These are phyloP conservation scores for Lentinus brumalis DNA, from an alignment of 768 basidiomycete genomes.

Conservation along the genomic window DNA sequence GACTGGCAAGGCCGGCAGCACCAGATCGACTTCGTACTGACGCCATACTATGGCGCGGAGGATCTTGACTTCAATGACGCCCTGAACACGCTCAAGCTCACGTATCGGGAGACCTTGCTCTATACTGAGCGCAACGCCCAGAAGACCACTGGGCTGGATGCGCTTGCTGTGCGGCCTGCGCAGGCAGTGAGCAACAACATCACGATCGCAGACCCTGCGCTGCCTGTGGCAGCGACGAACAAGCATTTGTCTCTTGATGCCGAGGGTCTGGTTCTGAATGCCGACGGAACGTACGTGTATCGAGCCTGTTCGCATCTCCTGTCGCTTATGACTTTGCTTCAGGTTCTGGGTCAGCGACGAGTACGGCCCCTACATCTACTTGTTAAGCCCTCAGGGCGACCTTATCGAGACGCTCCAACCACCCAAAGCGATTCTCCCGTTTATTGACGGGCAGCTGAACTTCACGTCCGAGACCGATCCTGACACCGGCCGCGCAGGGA, in stretches of 20 bases:
- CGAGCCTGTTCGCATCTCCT: too few relatives aligned
- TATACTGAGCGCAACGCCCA: conserved; percentile 48
- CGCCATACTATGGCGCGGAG: conserved; percentile 51
- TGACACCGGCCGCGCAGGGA: conserved; percentile 52
- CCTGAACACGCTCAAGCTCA: conserved; percentile 51
- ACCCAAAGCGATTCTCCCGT: conserved; percentile 56
- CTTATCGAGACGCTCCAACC: conserved; percentile 61
- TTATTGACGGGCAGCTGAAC: conserved; percentile 46
- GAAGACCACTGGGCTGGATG: conserved; percentile 60
- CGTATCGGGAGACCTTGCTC: conserved; percentile 51
- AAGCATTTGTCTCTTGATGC: conserved; percentile 55
- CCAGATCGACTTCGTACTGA: conserved; percentile 56
- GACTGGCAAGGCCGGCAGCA: conserved; percentile 70
- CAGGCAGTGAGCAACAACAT: conserved; percentile 32
- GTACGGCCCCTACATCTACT: conserved; percentile 69
- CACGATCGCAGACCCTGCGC: conserved; percentile 42
- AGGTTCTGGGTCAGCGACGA: conserved; percentile 71
- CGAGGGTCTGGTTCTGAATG: conserved; percentile 59
- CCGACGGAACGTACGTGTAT: conserved; percentile 66
- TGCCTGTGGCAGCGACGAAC: conserved; percentile 50
- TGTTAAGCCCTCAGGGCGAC: conserved; percentile 46
- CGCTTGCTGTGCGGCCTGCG: conserved; percentile 46
- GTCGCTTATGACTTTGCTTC: background rate
- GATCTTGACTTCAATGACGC: conserved; percentile 52
- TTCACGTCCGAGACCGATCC: conserved; percentile 55